phyloP scores from a whole-genome alignment of 768 basidiomycete species.

The Termitomyces sp. region DNA sequence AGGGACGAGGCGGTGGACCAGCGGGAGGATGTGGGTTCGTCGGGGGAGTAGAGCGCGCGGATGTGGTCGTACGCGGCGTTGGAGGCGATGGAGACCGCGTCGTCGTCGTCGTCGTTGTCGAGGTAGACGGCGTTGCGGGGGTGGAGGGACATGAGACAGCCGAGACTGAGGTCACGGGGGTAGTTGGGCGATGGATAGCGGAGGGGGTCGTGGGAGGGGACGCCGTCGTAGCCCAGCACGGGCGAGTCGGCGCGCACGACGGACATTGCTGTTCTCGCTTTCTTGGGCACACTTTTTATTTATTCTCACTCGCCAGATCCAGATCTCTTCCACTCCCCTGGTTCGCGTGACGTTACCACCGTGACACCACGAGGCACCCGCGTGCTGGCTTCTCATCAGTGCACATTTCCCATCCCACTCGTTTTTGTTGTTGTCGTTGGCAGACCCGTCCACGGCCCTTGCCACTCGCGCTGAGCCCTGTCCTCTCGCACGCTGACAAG shows the following conservation, averaged over 20 bases:
- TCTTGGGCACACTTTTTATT: too few species aligned
- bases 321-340: too few species aligned
- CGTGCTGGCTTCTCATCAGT: too few species aligned
- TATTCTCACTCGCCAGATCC: too few species aligned
- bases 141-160: not conserved
- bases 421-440: too few species aligned
- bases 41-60: not conserved
- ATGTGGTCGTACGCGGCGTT: not conserved
- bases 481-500: too few species aligned
- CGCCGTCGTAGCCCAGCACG: conserved; percentile 16
- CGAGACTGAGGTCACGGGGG: not conserved
- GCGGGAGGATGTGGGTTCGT: conserved; percentile 8
- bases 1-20: conserved; percentile 9
- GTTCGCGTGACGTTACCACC: too few species aligned
- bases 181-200: conserved; percentile 13
- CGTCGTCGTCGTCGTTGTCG: conserved; percentile 27
- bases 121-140: conserved; percentile 31
- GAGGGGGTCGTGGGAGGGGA: conserved; percentile 13
- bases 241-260: conserved; percentile 21
- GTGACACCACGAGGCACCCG: too few species aligned
- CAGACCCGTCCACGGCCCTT: too few species aligned
- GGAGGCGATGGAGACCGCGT: conserved; percentile 11
- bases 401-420: too few species aligned
- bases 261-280: not conserved
- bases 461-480: too few species aligned